Evolutionary conservation across 1,284 basidiomycete genomes (phyloP), one percentile per base, ranked within the genome.

Genomic region (Cutaneotrichosporon spelunceum): DNA sequence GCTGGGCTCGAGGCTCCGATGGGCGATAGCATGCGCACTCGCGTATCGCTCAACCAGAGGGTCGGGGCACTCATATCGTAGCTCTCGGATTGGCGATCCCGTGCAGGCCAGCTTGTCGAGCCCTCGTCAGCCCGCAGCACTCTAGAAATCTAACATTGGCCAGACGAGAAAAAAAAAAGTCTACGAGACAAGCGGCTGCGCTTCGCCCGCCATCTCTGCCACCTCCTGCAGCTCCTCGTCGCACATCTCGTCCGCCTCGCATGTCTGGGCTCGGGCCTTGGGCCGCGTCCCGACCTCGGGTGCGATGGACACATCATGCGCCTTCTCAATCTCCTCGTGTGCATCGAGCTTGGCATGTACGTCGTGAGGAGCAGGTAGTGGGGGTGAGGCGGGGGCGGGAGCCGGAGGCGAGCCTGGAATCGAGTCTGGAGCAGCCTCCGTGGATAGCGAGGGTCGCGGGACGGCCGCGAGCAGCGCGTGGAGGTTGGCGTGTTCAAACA

Each of bases 181-280:
- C n/a, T 52, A 52, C 49, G 49, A 52, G 16, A 52, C 49, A 8
- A 52, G 26, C 49, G 13, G 3, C 14, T 52, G 30, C 52, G 52
- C 29, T 33, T 53, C 52, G 13, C 30, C 52, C 16, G 52, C 52
- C 52, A 53, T 6, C 34, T 53, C 52, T 9, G 2, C 24, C 3
- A 53, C 19, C 52, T 33, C 34, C 19, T 33, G 30, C 8, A 53
- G n/a, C n/a, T 53, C 52, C 30, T 23, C 33, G 9, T 53, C 52
- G 30, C 34, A 21, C 52, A 53, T 33, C 26, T 34, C 29, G 29
- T 53, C 50, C 19, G 50, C 50, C 16, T 26, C 11, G 26, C 50
- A 53, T 33, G 13, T 8, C 26, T 27, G 2, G 2, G 27, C 19
- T 7, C 26, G 11, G 19, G 48, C 23, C 16, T 10, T 8, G 8